Conservation (phyloP, 2,329 filamentous ascomycete species). For the Dactylellina cionopaga region DNA sequence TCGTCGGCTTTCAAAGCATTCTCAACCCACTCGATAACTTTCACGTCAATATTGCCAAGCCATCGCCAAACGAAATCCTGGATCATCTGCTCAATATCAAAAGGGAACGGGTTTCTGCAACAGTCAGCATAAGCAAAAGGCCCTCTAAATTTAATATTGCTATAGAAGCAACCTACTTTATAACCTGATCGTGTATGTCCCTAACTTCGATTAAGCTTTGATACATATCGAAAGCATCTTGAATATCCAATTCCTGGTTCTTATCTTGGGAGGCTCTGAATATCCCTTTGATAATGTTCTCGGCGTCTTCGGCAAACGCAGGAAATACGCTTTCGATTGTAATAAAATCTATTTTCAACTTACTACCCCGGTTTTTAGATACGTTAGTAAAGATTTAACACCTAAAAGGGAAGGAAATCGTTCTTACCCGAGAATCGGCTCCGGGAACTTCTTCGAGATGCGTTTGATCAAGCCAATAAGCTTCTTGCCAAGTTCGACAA, state of each 20-base stretch:
- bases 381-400: no score
- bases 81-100: slow-evolving; percentile 85
- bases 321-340: slow-evolving; percentile 85
- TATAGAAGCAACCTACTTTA: slow-evolving; percentile 53
- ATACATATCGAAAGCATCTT: slow-evolving; percentile 95
- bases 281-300: slow-evolving; percentile 84
- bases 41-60: slow-evolving; percentile 82
- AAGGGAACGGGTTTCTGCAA: slow-evolving; percentile 74
- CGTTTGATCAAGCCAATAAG: slow-evolving; percentile 86
- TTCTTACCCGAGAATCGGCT: slow-evolving; percentile 55
- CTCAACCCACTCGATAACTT: slow-evolving; percentile 84
- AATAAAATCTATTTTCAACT: slow-evolving; percentile 47
- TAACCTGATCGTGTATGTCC: slow-evolving; percentile 76
- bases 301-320: slow-evolving; percentile 87
- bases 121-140: neutral
- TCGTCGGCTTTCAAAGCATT: slow-evolving; percentile 89
- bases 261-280: slow-evolving; percentile 76
- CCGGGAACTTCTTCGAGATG: slow-evolving; percentile 87
- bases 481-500: slow-evolving; percentile 86
- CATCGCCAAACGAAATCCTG: slow-evolving; percentile 96
- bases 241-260: slow-evolving; percentile 79
- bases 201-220: slow-evolving; percentile 86
- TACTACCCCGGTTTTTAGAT: slow-evolving; percentile 67
- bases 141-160: neutral
- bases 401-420: no score